Percentiles rank a stretch among this genome's conserved stretches.
Conservation (phyloP, 192 early-diverging fungal genomes). For the Umbelopsis sp. region DNA sequence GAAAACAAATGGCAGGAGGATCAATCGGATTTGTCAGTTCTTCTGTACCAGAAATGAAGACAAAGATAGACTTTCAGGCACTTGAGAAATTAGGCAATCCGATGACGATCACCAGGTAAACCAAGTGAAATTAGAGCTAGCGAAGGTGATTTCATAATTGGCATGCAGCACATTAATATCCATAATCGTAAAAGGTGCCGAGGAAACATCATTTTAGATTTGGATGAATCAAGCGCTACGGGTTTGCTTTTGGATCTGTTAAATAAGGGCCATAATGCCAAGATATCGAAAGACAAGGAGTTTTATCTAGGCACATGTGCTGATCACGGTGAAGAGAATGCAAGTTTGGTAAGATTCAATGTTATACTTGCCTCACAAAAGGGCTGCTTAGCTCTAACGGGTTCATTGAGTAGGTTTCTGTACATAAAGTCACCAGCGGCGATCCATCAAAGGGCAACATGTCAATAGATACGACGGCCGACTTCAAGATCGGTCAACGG, state of each 20-base stretch:
- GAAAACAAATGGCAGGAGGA: conserved; percentile 44
- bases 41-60: not conserved
- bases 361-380: not conserved
- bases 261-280: conserved; percentile 26
- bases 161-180: no score
- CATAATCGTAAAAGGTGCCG: conserved; percentile 33
- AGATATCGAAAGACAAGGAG: conserved; percentile 53
- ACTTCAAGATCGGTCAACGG: conserved; percentile 50
- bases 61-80: conserved; percentile 40
- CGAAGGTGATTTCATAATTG: no score
- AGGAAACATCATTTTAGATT: conserved; percentile 60
- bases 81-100: conserved; percentile 48
- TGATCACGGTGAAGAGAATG: not conserved
- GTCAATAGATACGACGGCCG: conserved; percentile 55
- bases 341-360: not conserved
- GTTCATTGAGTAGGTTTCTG: conserved; percentile 13
- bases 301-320: conserved; percentile 53
- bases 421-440: conserved; percentile 52
- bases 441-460: conserved; percentile 61
- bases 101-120: conserved; percentile 53
- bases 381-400: not conserved
- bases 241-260: conserved; percentile 48
- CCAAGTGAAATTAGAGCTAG: not conserved
- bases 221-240: conserved; percentile 54
- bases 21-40: conserved; percentile 50